Evolutionary conservation across 1,139 yeast species (phyloP), one percentile per base, ranked within the genome.

Genomic region (Protomyces arabidopsidicola): DNA sequence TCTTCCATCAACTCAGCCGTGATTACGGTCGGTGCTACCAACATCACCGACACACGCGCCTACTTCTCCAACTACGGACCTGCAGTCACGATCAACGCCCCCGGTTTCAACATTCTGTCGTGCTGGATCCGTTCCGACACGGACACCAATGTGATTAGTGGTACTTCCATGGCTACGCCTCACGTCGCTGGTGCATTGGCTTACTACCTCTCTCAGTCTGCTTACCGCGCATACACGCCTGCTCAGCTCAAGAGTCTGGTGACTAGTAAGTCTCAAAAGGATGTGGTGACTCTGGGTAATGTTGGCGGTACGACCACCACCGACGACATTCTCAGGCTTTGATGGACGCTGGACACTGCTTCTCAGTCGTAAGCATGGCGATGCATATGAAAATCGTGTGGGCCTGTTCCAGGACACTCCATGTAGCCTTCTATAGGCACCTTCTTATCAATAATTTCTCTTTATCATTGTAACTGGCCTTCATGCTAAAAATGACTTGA

Each of bases 151-250:
- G 83, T 88, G 48, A 79, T 88, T 75, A 86, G 91, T 51, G 96
- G 96, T 77, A 88, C 96, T 12, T 87, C 95, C n/a, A 88, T 88
- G 95, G 95, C 95, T 38, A 85, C 95, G 50, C 95, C 95, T 57
- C 95, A 87, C 72, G 87, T 88, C 73, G 86, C 88, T 66, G 95
- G 95, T 70, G 81, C 88, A 72, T 18, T 42, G 24, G 48, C 48
- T 9, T 42, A 42, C 22, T 42, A 42, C 48, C 48, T 42, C 48
- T 42, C 48, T 18, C 48, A 42, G 48, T 42, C 48, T 18, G 24
- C 48, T n/a, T 42, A 79, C 91, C 71, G 89, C 97, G 27, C 84
- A n/a, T 42, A 42, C 48, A 42, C 48, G 22, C 48, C 48, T 16
- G 24, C 48, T 20, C 48, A 42, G 48, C 48, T 42, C 24, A 42